phyloP scores from a whole-genome alignment of 768 basidiomycete species.

The Cystobasidium tubakii region DNA sequence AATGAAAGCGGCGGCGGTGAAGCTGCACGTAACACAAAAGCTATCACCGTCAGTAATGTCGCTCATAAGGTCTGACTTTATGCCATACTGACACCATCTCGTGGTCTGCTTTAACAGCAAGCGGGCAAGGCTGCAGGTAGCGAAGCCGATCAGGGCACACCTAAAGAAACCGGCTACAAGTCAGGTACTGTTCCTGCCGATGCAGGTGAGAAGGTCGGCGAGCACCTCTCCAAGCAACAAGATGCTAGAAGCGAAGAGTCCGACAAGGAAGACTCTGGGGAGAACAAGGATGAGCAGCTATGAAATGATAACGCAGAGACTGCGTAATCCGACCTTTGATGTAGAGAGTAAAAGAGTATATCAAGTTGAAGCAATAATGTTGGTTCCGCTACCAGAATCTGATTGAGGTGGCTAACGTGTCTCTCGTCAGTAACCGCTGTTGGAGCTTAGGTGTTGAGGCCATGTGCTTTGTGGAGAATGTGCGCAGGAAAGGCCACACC shows the following conservation, averaged over 20 bases:
- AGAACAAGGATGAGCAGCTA: constrained; percentile 27
- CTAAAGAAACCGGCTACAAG: background rate
- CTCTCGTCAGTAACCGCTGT: no score
- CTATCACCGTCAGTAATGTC: constrained; percentile 3
- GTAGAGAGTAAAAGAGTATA: constrained; percentile 9
- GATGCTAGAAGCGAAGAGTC: constrained; percentile 14
- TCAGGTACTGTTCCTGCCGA: background rate
- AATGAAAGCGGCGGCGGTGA: constrained; percentile 26
- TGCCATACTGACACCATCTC: no score
- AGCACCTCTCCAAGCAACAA: constrained; percentile 8
- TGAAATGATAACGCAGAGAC: background rate
- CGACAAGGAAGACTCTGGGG: background rate
- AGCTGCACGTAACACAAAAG: constrained; percentile 23
- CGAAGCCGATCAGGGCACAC: background rate
- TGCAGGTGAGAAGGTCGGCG: constrained; percentile 18
- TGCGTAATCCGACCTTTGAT: background rate
- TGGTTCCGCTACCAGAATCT: no score
- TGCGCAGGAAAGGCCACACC: no score
- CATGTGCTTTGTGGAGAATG: no score
- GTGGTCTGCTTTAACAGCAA: background rate
- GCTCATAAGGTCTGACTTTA: no score
- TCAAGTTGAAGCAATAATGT: background rate
- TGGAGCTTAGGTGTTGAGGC: no score
- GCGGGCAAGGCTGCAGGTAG: background rate
- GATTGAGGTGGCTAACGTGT: no score